Evolutionary conservation across 2,329 filamentous ascomycete genomes (phyloP), one percentile per base, ranked within the genome.

Genomic region (Fusarium robinianum): DNA sequence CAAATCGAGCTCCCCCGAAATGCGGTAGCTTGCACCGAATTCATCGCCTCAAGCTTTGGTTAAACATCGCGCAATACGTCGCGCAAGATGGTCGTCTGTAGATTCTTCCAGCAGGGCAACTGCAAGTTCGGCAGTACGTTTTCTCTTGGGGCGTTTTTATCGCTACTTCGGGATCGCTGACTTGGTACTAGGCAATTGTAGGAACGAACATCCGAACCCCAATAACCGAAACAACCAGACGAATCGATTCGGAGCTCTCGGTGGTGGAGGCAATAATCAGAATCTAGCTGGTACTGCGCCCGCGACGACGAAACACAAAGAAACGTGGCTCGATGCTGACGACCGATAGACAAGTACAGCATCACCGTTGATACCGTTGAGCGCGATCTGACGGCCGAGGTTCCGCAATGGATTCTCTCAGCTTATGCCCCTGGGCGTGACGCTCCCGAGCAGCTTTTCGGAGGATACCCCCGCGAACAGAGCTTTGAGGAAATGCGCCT

Each of bases 401-500:
- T 79, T 7, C 92, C 92, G 12, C 72, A 81, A 74, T 97, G 91
- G 87, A 85, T 94, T 5, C 78, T 96, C 16, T 96, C 91, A 2
- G 79, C 86, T 15, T 97, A 96, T 67, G 88, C 84, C 0, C 90
- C 91, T 0, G 87, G 86, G 4, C 78, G 75, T 59, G 81, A 90
- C 57, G 82, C 87, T 2, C 91, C 91, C 0, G 81, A 82, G 12
- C 90, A 96, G 67, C 76, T 96, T 1, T 91, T 96, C 60, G 90
- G 90, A 38, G 90, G 90, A 2, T 78, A 76, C 30, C 76, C 81
- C 5, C 79, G 90, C 12, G 92, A 97, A 66, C 86, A 90, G 66
- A 95, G 90, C 61, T 86, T 87, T 26, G 92, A 97, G 66, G 92
- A 97, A 68, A 79, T 95, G 64, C 80, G 90, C 35, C 64, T 91